phyloP scores from a whole-genome alignment of 345 rosid species.

The Eucalyptus grandis region DNA sequence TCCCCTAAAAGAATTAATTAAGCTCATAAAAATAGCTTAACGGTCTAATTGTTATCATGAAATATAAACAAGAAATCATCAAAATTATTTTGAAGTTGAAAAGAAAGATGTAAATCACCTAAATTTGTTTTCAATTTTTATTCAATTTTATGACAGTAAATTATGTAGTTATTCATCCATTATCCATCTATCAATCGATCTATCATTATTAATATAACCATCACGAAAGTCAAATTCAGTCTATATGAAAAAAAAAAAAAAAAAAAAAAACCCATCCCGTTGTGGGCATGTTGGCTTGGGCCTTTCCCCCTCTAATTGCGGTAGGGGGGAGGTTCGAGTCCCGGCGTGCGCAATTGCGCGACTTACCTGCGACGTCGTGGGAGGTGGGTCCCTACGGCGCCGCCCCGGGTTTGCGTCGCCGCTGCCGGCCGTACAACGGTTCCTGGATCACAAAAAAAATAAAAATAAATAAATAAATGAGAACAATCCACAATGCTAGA shows the following conservation, averaged over 20 bases:
- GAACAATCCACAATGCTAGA: too few species aligned
- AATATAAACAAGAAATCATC: background rate
- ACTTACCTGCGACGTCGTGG: accelerated
- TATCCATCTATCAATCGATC: background rate
- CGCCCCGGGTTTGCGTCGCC: accelerated
- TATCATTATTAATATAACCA: too few species aligned
- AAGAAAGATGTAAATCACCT: background rate
- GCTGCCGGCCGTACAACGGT: too few species aligned
- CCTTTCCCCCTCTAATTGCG: accelerated
- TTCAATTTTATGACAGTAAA: background rate
- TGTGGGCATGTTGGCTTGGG: too few species aligned
- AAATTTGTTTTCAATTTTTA: too few species aligned
- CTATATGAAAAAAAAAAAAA: too few species aligned
- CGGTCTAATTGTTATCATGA: background rate
- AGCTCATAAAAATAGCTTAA: background rate
- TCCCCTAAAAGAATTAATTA: background rate
- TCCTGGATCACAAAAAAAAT: too few species aligned
- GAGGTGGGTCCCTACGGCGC: too few species aligned
- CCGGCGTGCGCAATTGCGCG: accelerated
- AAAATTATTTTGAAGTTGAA: background rate
- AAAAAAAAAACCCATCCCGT: too few species aligned
- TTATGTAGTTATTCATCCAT: background rate
- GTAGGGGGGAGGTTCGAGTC: accelerated
- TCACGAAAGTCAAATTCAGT: background rate
- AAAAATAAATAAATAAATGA: too few species aligned